Evolutionary conservation across 768 basidiomycete species (phyloP).

Genomic region (Hygrophorus russula): DNA sequence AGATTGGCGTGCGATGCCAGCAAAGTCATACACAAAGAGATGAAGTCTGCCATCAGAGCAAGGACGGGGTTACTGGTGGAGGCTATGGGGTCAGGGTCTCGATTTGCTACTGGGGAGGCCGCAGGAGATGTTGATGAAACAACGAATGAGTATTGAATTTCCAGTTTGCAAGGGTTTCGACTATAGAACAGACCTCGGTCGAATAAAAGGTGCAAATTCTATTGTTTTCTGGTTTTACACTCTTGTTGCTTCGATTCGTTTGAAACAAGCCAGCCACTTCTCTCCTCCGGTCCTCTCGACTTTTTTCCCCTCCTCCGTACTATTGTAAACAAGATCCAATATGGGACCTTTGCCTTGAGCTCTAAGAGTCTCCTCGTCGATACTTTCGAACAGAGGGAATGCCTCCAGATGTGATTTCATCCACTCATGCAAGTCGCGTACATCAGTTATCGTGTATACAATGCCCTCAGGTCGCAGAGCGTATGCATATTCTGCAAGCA

Average conservation of each 20-base stretch:
- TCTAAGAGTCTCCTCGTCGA: constrained; percentile 69
- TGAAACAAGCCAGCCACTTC: constrained; percentile 90
- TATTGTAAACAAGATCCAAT: constrained; percentile 70
- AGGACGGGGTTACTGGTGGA: constrained; percentile 53
- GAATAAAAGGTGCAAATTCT: too few species aligned
- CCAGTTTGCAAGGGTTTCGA: too few species aligned
- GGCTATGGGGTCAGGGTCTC: constrained; percentile 43
- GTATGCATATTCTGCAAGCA: constrained; percentile 95
- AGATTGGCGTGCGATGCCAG: constrained; percentile 68
- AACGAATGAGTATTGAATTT: constrained; percentile 24
- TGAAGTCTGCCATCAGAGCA: constrained; percentile 59
- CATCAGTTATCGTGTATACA: constrained; percentile 97
- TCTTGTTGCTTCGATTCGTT: constrained; percentile 37
- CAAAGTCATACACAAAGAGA: constrained; percentile 70
- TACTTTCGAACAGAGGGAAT: constrained; percentile 79
- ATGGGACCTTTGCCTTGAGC: constrained; percentile 64
- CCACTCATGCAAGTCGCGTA: constrained; percentile 89
- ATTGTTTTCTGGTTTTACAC: constrained; percentile 6
- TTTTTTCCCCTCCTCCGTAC: constrained; percentile 96
- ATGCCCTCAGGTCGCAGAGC: constrained; percentile 88
- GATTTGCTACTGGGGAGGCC: constrained; percentile 15
- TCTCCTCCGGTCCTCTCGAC: constrained; percentile 85
- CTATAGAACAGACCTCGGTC: too few species aligned
- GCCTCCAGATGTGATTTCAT: constrained; percentile 82
- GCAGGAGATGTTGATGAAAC: constrained; percentile 20